These are phyloP conservation scores for Erucastrum elatum DNA, from an alignment of 345 rosid species.

Conservation along the genomic window DNA sequence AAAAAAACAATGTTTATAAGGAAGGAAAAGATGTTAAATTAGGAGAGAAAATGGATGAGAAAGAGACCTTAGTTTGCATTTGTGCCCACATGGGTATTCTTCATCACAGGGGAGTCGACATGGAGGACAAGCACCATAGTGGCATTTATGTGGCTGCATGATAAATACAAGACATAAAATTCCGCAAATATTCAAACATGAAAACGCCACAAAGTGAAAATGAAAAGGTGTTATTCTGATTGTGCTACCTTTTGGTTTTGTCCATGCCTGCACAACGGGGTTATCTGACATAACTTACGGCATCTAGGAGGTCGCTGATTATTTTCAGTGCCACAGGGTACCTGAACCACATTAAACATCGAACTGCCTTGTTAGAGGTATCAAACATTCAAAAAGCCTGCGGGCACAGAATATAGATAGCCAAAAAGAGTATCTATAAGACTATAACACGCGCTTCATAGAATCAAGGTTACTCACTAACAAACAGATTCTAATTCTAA, in stretches of 20 bases:
- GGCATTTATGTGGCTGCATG: conserved; percentile 84
- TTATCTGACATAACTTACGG: conserved; percentile 63
- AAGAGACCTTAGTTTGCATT: conserved; percentile 74
- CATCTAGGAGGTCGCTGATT: conserved; percentile 90
- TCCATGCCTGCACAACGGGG: conserved; percentile 75
- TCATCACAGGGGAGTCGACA: conserved; percentile 79
- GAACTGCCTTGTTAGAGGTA: not conserved
- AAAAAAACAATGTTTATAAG: not conserved
- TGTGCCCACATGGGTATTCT: conserved; percentile 84
- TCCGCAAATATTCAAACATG: not conserved
- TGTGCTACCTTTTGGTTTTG: conserved; percentile 62
- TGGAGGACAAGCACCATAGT: conserved; percentile 88
- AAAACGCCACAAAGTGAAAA: not conserved
- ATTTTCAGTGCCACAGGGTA: conserved; percentile 96
- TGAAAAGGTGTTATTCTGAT: conserved; percentile 7
- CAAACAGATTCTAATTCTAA: conserved; percentile 43
- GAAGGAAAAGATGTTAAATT: not conserved
- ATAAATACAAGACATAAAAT: conserved; percentile 12
- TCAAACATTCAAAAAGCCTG: not conserved
- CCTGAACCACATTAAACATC: conserved; percentile 47
- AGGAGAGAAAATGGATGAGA: conserved; percentile 13
- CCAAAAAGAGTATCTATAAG: not conserved
- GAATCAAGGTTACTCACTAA: not conserved
- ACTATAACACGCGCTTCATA: not conserved
- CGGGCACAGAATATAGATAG: not conserved